Evolutionary conservation across 352 stramenopile genomes (phyloP), one percentile per base, ranked within the genome.

Genomic region (Aphanomyces invadans): DNA sequence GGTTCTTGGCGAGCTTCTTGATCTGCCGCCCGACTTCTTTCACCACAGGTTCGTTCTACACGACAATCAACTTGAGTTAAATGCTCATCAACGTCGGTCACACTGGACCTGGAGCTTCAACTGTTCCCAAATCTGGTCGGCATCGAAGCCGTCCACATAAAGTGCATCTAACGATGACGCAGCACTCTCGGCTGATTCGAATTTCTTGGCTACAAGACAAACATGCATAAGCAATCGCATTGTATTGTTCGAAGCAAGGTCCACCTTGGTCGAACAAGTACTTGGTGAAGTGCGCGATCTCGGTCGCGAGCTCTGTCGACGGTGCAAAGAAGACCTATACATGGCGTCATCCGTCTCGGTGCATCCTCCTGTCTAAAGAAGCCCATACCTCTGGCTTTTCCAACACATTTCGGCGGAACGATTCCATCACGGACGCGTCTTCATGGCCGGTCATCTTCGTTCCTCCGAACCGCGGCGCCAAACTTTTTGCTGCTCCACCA

Each of bases 101-200:
- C 31, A 48, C 12, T 51, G 21, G 9, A 64, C 55, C 33, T 88
- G 77, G 61, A 93, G 74, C 39, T 82, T 79, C n/a, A 93, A 75
- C 71, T 93, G 84, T 71, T 91, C 84, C 84, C 84, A 93, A 46
- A 93, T 81, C 73, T 91, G 84, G 66, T 93, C 82, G 11, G 81
- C 80, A 48, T 93, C 81, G 52, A 93, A 93, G 62, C 79, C 84
- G 36, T 91, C 82, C 60, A 93, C 72, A 48, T 91, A 93, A 4
- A 93, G 71, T 70, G 90, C 75, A 33, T 88, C 80, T 68, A 93
- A 72, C 26, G 82, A 72, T 15, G 76, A 79, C 29, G 72, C 70
- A 1, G 69, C 63, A 11, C 56, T 72, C 65, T 76, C 77, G 60
- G 74, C 7, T 7, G 49, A 57, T 32, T 57, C 31, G 21, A 32